Percentiles rank a stretch among this genome's conserved stretches.
Conservation (phyloP, 2,329 filamentous ascomycete genomes). For the Xylaria multiplex region DNA sequence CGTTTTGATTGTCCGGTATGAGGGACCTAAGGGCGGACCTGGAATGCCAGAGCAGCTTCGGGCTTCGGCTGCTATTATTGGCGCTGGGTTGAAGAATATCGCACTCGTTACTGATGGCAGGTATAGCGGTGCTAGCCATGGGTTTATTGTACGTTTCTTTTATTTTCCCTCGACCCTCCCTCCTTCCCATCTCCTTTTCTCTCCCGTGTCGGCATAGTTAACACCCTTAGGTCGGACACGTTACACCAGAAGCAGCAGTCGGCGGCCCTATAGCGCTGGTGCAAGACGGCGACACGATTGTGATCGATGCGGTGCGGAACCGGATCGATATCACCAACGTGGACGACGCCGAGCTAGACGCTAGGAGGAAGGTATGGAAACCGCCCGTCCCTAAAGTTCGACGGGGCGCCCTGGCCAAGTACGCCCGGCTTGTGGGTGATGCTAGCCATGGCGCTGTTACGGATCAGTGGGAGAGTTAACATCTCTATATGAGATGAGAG, state of each 20-base stretch:
- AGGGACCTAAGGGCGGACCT: constrained; percentile 91
- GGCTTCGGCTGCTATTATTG: constrained; percentile 78
- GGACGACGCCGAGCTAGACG: constrained; percentile 74
- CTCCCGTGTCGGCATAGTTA: too few relatives aligned
- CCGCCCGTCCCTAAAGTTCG: constrained; percentile 77
- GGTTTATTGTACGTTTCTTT: constrained; percentile 45
- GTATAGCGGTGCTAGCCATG: constrained; percentile 85
- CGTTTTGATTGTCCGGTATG: constrained; percentile 90
- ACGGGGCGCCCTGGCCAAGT: constrained; percentile 89
- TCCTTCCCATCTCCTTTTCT: too few relatives aligned
- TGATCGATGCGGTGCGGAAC: constrained; percentile 86
- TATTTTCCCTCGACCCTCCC: too few relatives aligned
- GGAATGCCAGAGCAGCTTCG: constrained; percentile 95
- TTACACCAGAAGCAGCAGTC: constrained; percentile 87
- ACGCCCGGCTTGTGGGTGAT: constrained; percentile 86
- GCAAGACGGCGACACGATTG: constrained; percentile 80
- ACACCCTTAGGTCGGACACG: constrained; percentile 73
- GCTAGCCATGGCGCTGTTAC: constrained; percentile 92
- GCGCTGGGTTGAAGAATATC: too few relatives aligned
- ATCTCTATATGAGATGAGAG: neutral
- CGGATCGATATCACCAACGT: constrained; percentile 73
- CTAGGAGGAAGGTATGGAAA: constrained; percentile 73
- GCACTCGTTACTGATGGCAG: constrained; percentile 69
- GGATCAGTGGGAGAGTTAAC: constrained; percentile 64
- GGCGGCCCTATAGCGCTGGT: constrained; percentile 91